These are phyloP conservation scores for Phytophthora citricola DNA, from an alignment of 352 stramenopile species.

Conservation along the genomic window DNA sequence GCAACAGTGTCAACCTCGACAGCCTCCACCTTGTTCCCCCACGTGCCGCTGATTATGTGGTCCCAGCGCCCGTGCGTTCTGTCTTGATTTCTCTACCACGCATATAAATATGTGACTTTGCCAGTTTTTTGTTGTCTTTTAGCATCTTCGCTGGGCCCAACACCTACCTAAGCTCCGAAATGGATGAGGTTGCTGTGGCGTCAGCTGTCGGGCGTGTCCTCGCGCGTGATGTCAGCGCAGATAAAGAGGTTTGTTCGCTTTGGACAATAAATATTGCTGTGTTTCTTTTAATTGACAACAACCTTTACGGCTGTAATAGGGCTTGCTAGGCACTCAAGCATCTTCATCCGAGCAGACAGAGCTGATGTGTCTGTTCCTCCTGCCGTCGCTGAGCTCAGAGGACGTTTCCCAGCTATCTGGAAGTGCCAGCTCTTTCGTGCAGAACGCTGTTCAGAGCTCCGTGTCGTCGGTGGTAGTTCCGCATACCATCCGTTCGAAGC, in stretches of 20 bases:
- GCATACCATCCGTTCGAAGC: constrained; percentile 66
- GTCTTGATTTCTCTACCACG: not conserved
- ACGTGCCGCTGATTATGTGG: constrained; percentile 74
- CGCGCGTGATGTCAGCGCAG: constrained; percentile 31
- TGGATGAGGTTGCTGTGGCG: constrained; percentile 51
- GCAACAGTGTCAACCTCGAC: constrained; percentile 14
- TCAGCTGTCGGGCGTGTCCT: constrained; percentile 40
- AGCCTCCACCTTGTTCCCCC: constrained; percentile 44
- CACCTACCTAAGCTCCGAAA: constrained; percentile 52
- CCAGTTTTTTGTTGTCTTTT: not conserved
- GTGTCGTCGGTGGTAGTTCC: constrained; percentile 73
- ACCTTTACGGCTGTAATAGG: constrained; percentile 28
- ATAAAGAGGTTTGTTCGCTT: constrained; percentile 44
- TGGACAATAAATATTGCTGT: not conserved
- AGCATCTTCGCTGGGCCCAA: constrained; percentile 59
- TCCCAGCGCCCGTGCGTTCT: constrained; percentile 66
- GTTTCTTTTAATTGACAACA: constrained; percentile 3
- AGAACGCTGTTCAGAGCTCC: constrained; percentile 49
- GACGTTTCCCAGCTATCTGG: constrained; percentile 52
- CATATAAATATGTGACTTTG: constrained; percentile 4
- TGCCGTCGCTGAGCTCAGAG: constrained; percentile 46
- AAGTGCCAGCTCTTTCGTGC: constrained; percentile 47
- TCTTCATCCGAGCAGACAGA: constrained; percentile 36
- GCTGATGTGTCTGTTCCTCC: constrained; percentile 67
- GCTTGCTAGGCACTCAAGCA: constrained; percentile 41